These are phyloP conservation scores for Tolypocladium pustulatum DNA, from an alignment of 2,329 filamentous ascomycete genomes.

Conservation along the genomic window DNA sequence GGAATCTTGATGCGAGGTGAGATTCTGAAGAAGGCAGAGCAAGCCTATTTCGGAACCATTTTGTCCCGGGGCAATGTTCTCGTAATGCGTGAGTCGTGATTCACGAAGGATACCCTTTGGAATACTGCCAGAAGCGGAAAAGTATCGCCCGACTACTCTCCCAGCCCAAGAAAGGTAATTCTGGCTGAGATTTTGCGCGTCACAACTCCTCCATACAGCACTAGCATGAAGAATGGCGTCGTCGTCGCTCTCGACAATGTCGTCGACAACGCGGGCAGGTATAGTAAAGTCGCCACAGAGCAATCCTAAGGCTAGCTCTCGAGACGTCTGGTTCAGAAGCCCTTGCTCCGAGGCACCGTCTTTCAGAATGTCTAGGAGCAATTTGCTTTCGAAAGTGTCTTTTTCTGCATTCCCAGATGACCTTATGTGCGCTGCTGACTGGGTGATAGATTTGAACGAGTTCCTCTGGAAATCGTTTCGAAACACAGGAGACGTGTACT, in stretches of 20 bases:
- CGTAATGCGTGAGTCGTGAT: constrained; percentile 42
- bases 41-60: constrained; percentile 53
- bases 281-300: constrained; percentile 66
- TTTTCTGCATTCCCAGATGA: constrained; percentile 58
- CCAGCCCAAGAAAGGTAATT: constrained; percentile 80
- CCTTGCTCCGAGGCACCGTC: constrained; percentile 54
- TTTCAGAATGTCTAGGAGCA: constrained; percentile 69
- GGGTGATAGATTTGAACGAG: constrained; percentile 57
- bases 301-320: constrained; percentile 58
- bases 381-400: constrained; percentile 63
- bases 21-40: constrained; percentile 48
- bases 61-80: constrained; percentile 33
- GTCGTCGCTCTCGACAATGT: constrained; percentile 59
- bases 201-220: constrained; percentile 68
- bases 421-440: constrained; percentile 57
- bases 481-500: constrained; percentile 47
- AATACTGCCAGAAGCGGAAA: constrained; percentile 63
- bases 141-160: constrained; percentile 72
- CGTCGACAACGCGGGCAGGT: constrained; percentile 33
- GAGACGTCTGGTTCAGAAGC: constrained; percentile 60
- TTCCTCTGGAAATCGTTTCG: constrained; percentile 34
- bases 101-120: constrained; percentile 50
- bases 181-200: constrained; percentile 48
- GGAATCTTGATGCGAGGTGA: constrained; percentile 48
- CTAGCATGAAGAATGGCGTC: constrained; percentile 51